Base-by-base conservation (phyloP, 352 stramenopile genomes). In the Discostella stelligera region DNA sequence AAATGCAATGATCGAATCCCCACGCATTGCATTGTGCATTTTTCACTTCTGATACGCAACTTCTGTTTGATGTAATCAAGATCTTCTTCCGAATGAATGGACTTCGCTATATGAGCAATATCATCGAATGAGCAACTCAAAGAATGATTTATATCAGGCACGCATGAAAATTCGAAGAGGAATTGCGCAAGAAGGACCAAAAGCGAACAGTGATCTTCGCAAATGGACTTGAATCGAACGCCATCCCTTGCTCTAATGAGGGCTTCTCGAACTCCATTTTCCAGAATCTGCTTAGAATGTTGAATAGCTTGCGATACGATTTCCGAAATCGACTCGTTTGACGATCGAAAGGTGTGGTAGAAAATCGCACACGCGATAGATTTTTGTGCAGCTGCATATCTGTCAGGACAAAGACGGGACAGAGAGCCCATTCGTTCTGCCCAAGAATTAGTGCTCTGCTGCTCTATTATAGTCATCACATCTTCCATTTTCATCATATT, bases 231-330 rank as follows among this genome's bases (percentile, higher is more conserved):
- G 18, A 30, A 62, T 44, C 39, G 50, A 41, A 70, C 37, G 23
- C 58, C 66, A 30, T 50, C 23, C 55, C 66, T 41, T 11, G 67
- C 32, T 54, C 13, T 14, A 10, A 52, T n/a, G 4, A 83, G 62
- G 79, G 84, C 66, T 50, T 79, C 56, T 11, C 88, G 77, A 3
- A 91, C 75, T 74, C 79, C 82, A 82, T 79, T 77, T 56, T 94
- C 88, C 71, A 94, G 80, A 32, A 92, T 83, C 23, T 77, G 74
- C 27, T 82, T 61, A 54, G 83, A 83, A 66, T 48, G 27, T 54
- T 46, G 48, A 73, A 80, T 88, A 20, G 87, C 64, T 49, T 70
- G 46, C 18, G 74, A 20, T 41, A 82, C 53, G 60, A 65, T 41
- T 48, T 77, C 56, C 21, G 64, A 63, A 41, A 72, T 30, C 41